Evolutionary conservation across 176 grass and related monocot species (phyloP).

Genomic region (Bonia amplexicaulis): DNA sequence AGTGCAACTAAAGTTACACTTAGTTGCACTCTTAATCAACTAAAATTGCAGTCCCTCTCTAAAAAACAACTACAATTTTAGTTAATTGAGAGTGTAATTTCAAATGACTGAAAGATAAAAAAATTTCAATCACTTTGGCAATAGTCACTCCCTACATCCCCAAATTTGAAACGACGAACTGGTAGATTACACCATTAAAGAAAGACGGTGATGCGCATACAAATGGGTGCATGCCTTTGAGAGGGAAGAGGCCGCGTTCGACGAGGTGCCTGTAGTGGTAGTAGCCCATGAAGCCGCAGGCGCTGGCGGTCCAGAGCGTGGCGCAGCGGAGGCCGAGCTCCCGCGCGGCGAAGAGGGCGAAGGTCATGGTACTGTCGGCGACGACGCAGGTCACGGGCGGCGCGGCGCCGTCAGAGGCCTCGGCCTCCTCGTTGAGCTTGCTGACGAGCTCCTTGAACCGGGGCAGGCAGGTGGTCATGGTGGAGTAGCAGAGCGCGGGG

Average conservation of each 20-base stretch:
- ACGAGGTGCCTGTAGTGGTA: slow-evolving; percentile 38
- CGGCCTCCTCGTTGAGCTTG: neutral
- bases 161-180: neutral
- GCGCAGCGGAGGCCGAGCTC: slow-evolving; percentile 39
- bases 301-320: slow-evolving; percentile 43
- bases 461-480: slow-evolving; percentile 36
- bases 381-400: slow-evolving; percentile 31
- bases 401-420: neutral
- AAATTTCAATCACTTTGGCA: too few relatives aligned
- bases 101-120: too few relatives aligned
- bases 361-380: slow-evolving; percentile 41
- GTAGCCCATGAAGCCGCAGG: slow-evolving; percentile 36
- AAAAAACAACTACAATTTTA: too few relatives aligned
- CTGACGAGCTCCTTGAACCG: slow-evolving; percentile 25
- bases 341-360: slow-evolving; percentile 24
- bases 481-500: slow-evolving; percentile 32
- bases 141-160: too few relatives aligned
- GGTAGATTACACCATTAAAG: neutral
- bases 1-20: too few relatives aligned
- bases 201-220: neutral
- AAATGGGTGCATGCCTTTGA: neutral
- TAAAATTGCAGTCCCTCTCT: too few relatives aligned
- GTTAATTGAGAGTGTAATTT: too few relatives aligned
- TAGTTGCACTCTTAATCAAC: too few relatives aligned
- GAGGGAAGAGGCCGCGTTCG: slow-evolving; percentile 36